These are phyloP conservation scores for Irpex sp. DNA, from an alignment of 1,284 basidiomycete species.

Conservation along the genomic window DNA sequence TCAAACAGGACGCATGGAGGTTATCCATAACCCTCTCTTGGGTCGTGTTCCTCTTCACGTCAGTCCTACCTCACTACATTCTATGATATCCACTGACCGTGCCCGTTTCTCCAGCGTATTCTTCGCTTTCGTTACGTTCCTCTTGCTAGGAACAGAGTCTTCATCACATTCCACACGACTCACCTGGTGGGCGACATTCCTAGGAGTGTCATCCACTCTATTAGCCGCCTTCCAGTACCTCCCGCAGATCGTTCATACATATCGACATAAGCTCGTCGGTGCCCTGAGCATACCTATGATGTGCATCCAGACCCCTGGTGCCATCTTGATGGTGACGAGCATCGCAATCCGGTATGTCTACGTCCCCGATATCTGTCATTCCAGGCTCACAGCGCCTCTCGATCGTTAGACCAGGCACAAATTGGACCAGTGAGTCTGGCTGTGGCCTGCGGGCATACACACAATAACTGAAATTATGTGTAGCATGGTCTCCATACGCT, in stretches of 20 bases:
- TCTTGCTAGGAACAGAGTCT: constrained; percentile 35
- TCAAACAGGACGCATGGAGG: constrained; percentile 69
- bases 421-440: constrained; percentile 74
- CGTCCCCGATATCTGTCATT: not conserved
- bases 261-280: constrained; percentile 77
- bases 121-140: constrained; percentile 49
- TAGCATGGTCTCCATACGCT: constrained; percentile 83
- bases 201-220: constrained; percentile 79
- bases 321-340: constrained; percentile 83
- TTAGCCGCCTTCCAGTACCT: constrained; percentile 85
- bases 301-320: constrained; percentile 92
- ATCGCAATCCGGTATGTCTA: constrained; percentile 63
- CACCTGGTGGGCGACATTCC: constrained; percentile 77
- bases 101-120: constrained; percentile 40
- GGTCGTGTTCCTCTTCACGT: constrained; percentile 77
- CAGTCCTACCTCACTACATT: constrained; percentile 28
- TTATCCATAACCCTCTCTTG: constrained; percentile 73
- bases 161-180: constrained; percentile 31
- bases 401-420: constrained; percentile 62
- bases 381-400: not conserved
- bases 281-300: constrained; percentile 93
- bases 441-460: not conserved
- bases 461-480: constrained; percentile 10
- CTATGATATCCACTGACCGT: constrained; percentile 11
- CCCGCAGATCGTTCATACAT: constrained; percentile 86